phyloP scores from a whole-genome alignment of 208 protist genomes.

The Tritrichomonas musculus region DNA sequence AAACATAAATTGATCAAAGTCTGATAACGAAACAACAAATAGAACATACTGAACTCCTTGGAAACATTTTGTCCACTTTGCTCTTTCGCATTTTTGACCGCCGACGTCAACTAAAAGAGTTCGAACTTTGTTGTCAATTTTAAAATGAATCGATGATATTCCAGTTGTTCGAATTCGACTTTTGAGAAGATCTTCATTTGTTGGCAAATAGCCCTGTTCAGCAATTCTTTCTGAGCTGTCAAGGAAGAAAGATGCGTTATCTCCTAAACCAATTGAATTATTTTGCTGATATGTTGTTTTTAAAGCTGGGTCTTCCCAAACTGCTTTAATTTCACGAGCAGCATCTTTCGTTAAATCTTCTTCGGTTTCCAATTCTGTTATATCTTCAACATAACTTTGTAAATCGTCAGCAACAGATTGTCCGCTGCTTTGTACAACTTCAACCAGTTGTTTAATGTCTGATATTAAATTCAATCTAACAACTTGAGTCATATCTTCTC shows the following conservation, averaged over 20 bases:
- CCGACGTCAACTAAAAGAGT: conserved; percentile 44
- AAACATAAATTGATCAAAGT: not conserved
- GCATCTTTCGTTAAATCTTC: not conserved
- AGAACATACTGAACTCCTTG: conserved; percentile 33
- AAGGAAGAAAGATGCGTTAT: conserved; percentile 33
- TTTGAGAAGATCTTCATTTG: conserved; percentile 38
- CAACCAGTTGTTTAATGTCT: not conserved
- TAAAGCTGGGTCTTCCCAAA: conserved; percentile 34
- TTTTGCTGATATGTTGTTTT: not conserved
- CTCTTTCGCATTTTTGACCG: conserved; percentile 43
- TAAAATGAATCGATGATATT: not conserved
- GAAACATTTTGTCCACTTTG: conserved; percentile 44
- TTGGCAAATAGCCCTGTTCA: not conserved
- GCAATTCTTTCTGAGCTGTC: conserved; percentile 26
- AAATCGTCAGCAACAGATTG: not conserved
- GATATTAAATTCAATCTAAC: conserved; percentile 6
- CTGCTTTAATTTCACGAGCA: not conserved
- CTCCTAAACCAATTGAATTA: not conserved
- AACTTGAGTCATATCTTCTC: not conserved
- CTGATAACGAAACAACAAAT: conserved; percentile 37
- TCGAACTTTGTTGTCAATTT: not conserved
- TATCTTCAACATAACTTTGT: not conserved
- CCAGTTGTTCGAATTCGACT: conserved; percentile 8
- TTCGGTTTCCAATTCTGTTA: not conserved
- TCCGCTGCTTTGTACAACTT: not conserved